Percentiles rank a stretch among this genome's conserved stretches.
phyloP scores from a whole-genome alignment of 1,284 basidiomycete species.

The Crepidotus sp. region DNA sequence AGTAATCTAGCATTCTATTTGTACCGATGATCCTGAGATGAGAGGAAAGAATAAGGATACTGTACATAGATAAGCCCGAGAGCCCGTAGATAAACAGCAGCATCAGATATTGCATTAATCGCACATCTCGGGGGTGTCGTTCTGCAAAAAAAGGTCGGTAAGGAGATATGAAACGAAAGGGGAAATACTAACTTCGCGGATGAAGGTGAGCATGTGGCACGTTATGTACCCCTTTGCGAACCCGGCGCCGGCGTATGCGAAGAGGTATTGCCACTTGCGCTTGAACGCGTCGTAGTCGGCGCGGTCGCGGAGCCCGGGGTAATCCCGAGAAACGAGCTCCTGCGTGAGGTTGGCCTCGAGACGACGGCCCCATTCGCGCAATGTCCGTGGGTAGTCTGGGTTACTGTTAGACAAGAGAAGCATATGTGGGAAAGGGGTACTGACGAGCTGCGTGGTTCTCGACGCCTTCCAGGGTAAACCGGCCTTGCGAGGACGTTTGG shows the following conservation, averaged over 20 bases:
- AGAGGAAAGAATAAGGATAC: constrained; percentile 15
- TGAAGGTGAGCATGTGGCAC: constrained; percentile 67
- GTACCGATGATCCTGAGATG: constrained; percentile 1
- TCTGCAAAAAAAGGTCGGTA: constrained; percentile 21
- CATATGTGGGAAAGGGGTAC: constrained; percentile 22
- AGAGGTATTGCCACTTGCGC: constrained; percentile 72
- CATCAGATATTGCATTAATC: constrained; percentile 24
- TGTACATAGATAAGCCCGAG: constrained; percentile 4
- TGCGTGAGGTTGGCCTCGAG: constrained; percentile 57
- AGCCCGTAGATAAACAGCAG: not conserved
- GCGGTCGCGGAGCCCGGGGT: constrained; percentile 45
- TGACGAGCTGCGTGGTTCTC: constrained; percentile 79
- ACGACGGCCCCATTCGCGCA: constrained; percentile 80
- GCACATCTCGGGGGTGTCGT: constrained; percentile 36
- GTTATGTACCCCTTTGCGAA: constrained; percentile 70
- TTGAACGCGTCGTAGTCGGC: constrained; percentile 56
- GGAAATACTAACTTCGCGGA: constrained; percentile 38
- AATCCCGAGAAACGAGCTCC: constrained; percentile 45
- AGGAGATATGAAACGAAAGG: not conserved
- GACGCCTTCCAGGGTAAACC: constrained; percentile 78
- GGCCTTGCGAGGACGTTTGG: constrained; percentile 54
- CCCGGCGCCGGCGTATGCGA: constrained; percentile 67
- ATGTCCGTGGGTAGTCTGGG: constrained; percentile 77
- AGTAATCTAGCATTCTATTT: constrained; percentile 11
- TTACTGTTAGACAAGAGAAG: not conserved